Conservation (phyloP, 1,284 basidiomycete species). For the Butyriboletus appendiculatus region DNA sequence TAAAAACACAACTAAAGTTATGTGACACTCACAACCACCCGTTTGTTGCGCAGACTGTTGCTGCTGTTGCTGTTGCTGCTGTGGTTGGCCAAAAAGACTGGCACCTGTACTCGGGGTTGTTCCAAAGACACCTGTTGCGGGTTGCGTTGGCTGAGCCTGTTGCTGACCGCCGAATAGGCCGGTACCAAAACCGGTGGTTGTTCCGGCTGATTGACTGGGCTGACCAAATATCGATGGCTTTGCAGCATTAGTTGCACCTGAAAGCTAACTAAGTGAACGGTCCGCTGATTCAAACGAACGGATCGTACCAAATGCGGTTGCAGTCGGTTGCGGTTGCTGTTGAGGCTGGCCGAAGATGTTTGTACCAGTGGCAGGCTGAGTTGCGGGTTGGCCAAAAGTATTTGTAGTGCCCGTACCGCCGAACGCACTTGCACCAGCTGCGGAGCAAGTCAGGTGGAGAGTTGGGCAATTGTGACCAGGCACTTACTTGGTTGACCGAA, state of each 20-base stretch:
- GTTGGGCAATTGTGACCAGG: background rate
- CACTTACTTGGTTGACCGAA: constrained; percentile 34
- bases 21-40: constrained; percentile 31
- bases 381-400: constrained; percentile 38
- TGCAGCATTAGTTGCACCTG: constrained; percentile 34
- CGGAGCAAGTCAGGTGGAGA: constrained; percentile 2
- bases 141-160: constrained; percentile 34
- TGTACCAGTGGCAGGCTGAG: constrained; percentile 26
- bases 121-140: constrained; percentile 41
- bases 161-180: constrained; percentile 33
- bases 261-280: constrained; percentile 3
- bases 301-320: constrained; percentile 24
- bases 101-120: constrained; percentile 20
- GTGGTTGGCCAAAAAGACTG: constrained; percentile 43
- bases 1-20: background rate
- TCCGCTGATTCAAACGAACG: background rate
- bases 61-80: constrained; percentile 29
- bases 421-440: constrained; percentile 36
- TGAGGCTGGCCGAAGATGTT: constrained; percentile 38
- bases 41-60: constrained; percentile 37
- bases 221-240: constrained; percentile 49
- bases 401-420: constrained; percentile 40
- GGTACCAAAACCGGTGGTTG: constrained; percentile 28
- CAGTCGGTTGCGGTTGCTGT: constrained; percentile 30
- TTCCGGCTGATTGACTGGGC: constrained; percentile 31